Conservation (phyloP, 1,139 yeast species). For the Geotrichum aggregatum region DNA sequence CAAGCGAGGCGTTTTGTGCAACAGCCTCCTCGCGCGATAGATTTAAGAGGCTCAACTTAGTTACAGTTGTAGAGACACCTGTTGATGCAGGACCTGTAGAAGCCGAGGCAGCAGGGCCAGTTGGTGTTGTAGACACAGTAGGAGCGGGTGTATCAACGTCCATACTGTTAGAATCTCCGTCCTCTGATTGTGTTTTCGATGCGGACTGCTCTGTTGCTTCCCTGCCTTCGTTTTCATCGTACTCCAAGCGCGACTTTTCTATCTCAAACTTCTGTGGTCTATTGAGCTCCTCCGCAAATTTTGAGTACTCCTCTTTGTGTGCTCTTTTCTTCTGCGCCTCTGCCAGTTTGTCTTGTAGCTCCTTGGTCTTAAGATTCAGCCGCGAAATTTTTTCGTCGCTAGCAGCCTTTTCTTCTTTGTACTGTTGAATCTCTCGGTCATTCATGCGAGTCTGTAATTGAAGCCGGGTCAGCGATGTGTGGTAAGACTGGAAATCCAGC, state of each 20-base stretch:
- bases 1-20: slow-evolving; percentile 26
- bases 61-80: slow-evolving; percentile 5
- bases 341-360: slow-evolving; percentile 28
- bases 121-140: neutral
- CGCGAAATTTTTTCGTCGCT: slow-evolving; percentile 23
- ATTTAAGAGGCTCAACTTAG: slow-evolving; percentile 29
- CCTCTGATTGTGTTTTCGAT: neutral
- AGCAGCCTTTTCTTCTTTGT: slow-evolving; percentile 25
- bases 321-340: slow-evolving; percentile 29
- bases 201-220: neutral
- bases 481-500: slow-evolving; percentile 29
- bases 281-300: slow-evolving; percentile 30
- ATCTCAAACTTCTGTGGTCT: slow-evolving; percentile 29
- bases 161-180: neutral
- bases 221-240: slow-evolving; percentile 14
- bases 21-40: slow-evolving; percentile 30
- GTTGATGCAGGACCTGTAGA: neutral
- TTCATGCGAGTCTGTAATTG: slow-evolving; percentile 32
- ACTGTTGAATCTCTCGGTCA: slow-evolving; percentile 27
- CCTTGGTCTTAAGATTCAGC: slow-evolving; percentile 25
- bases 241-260: slow-evolving; percentile 1
- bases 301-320: slow-evolving; percentile 32
- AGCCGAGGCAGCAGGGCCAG: neutral
- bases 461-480: slow-evolving; percentile 27
- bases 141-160: slow-evolving; percentile 4